Evolutionary conservation across 768 basidiomycete species (phyloP).

Genomic region (Tylopilus subfusipes): DNA sequence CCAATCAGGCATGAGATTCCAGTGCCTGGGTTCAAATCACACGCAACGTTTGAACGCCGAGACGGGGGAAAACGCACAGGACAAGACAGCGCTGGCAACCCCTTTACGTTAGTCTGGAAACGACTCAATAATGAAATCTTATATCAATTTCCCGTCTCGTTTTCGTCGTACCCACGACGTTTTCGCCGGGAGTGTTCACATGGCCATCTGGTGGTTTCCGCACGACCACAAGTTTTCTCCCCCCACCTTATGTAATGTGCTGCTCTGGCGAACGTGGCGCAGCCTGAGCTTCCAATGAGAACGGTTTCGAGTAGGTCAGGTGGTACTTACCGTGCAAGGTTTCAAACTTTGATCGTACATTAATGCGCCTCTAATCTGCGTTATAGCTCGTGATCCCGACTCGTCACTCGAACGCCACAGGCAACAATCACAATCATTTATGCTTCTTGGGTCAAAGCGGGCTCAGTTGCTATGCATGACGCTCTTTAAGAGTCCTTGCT

Average conservation of each 20-base stretch:
- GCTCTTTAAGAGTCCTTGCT: neutral
- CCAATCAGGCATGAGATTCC: neutral
- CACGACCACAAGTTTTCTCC: neutral
- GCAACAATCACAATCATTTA: conserved; percentile 11
- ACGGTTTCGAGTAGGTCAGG: conserved; percentile 10
- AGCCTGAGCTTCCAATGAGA: conserved; percentile 18
- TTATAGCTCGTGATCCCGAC: neutral
- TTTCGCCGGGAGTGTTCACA: conserved; percentile 5
- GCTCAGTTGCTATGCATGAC: conserved; percentile 9
- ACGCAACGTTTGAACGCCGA: neutral
- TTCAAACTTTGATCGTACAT: conserved; percentile 2
- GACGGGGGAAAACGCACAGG: conserved; percentile 2
- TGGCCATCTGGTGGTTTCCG: conserved; percentile 11
- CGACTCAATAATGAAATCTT: conserved; percentile 9
- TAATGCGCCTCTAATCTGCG: conserved; percentile 3
- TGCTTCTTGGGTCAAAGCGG: conserved; percentile 1
- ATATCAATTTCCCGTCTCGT: neutral
- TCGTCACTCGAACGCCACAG: conserved; percentile 10
- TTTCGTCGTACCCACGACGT: conserved; percentile 11
- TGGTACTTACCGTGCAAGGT: conserved; percentile 1
- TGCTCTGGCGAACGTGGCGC: neutral
- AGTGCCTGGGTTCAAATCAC: conserved; percentile 9
- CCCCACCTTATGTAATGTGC: conserved; percentile 4
- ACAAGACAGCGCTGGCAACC: neutral
- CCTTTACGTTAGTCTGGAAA: conserved; percentile 3